These are phyloP conservation scores for Allantophomopsis lycopodina DNA, from an alignment of 2,329 filamentous ascomycete species.

Conservation along the genomic window DNA sequence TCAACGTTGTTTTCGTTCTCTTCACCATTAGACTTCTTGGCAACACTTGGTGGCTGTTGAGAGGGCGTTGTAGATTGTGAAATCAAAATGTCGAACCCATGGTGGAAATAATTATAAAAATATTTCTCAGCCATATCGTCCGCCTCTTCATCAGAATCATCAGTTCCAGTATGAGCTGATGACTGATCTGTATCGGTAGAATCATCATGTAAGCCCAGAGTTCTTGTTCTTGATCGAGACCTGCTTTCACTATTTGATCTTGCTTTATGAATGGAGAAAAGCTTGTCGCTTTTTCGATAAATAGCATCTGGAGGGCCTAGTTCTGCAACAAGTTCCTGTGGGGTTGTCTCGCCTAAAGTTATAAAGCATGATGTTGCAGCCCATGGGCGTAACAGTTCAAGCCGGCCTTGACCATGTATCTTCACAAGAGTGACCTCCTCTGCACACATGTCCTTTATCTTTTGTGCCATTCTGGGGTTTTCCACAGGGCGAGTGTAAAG, in stretches of 20 bases:
- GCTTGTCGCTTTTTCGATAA: constrained; percentile 80
- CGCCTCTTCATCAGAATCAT: constrained; percentile 46
- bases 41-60: constrained; percentile 39
- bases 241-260: constrained; percentile 37
- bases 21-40: constrained; percentile 8
- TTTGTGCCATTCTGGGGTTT: constrained; percentile 58
- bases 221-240: constrained; percentile 27
- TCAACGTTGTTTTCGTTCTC: not conserved
- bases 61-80: constrained; percentile 59
- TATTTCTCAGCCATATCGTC: constrained; percentile 53
- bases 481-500: constrained; percentile 66
- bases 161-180: constrained; percentile 56
- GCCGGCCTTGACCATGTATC: constrained; percentile 62
- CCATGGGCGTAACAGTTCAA: constrained; percentile 66
- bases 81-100: constrained; percentile 89
- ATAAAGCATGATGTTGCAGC: constrained; percentile 57
- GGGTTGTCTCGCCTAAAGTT: constrained; percentile 70
- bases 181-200: constrained; percentile 63
- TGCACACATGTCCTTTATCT: constrained; percentile 66
- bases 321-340: constrained; percentile 82
- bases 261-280: constrained; percentile 72
- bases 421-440: constrained; percentile 77
- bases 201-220: constrained; percentile 29
- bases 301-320: constrained; percentile 89
- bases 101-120: constrained; percentile 96